Conservation (phyloP, 176 grass and related monocot species). For the Pontederia crassipes region DNA sequence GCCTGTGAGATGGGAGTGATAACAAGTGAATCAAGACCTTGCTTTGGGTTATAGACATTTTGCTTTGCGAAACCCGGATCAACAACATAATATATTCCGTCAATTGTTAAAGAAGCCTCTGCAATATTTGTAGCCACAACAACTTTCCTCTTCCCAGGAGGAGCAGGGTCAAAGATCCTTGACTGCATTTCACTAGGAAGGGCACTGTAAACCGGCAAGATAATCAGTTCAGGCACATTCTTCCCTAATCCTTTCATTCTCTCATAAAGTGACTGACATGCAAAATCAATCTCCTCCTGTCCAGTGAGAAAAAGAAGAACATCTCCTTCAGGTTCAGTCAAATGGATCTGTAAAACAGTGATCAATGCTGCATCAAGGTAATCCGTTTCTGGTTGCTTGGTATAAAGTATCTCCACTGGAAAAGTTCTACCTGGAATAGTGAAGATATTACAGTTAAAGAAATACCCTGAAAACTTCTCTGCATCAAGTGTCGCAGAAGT, state of each 20-base stretch:
- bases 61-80: slow-evolving; percentile 93
- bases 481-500: slow-evolving; percentile 95
- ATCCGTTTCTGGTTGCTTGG: slow-evolving; percentile 83
- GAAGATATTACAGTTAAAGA: slow-evolving; percentile 95
- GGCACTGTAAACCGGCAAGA: slow-evolving; percentile 89
- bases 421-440: slow-evolving; percentile 94
- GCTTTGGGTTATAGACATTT: slow-evolving; percentile 93
- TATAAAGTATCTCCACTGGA: slow-evolving; percentile 92
- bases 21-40: slow-evolving; percentile 78
- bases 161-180: slow-evolving; percentile 88
- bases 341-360: slow-evolving; percentile 84
- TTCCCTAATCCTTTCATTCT: slow-evolving; percentile 89
- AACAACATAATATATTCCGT: slow-evolving; percentile 93
- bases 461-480: slow-evolving; percentile 96
- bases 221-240: slow-evolving; percentile 85
- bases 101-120: slow-evolving; percentile 89
- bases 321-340: slow-evolving; percentile 89
- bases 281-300: slow-evolving; percentile 94
- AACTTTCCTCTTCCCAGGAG: slow-evolving; percentile 90
- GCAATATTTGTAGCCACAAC: slow-evolving; percentile 95
- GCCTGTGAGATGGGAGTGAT: slow-evolving; percentile 97
- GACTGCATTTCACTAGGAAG: slow-evolving; percentile 98
- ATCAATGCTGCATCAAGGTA: slow-evolving; percentile 92
- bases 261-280: slow-evolving; percentile 83
- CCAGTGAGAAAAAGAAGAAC: slow-evolving; percentile 82